A percentile compares a stretch with the other conserved stretches of the same genome.
Evolutionary conservation across 2,329 filamentous ascomycete genomes (phyloP).

Genomic region (Pseudogymnoascus sp.): DNA sequence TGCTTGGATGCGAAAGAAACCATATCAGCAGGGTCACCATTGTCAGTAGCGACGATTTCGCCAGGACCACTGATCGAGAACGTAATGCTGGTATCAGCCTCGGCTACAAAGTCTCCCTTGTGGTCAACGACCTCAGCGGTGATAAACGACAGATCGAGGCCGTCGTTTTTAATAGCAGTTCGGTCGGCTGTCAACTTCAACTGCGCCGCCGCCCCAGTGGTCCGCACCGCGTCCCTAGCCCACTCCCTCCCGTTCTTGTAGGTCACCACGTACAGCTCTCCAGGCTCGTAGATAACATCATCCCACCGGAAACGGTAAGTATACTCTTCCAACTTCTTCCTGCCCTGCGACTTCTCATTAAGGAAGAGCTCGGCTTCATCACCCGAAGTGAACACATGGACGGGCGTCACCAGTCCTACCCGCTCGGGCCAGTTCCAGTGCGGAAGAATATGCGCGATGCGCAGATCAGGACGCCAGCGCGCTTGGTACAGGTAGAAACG

Average conservation of each 20-base stretch:
- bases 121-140: constrained; percentile 37
- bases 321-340: constrained; percentile 27
- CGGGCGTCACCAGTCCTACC: constrained; percentile 39
- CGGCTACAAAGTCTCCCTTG: constrained; percentile 35
- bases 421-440: constrained; percentile 49
- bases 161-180: constrained; percentile 33
- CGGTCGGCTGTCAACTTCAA: constrained; percentile 36
- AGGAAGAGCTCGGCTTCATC: constrained; percentile 48
- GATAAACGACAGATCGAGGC: constrained; percentile 38
- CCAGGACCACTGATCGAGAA: constrained; percentile 38
- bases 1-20: constrained; percentile 33
- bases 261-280: constrained; percentile 36
- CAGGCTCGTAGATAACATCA: constrained; percentile 38
- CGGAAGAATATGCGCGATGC: constrained; percentile 44
- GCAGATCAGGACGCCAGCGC: constrained; percentile 41
- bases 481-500: constrained; percentile 47
- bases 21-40: constrained; percentile 40
- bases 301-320: constrained; percentile 47
- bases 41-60: constrained; percentile 42
- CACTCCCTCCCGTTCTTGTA: constrained; percentile 27
- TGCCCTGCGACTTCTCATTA: constrained; percentile 39
- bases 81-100: constrained; percentile 33
- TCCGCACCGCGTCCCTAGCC: constrained; percentile 36
- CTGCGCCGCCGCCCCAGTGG: constrained; percentile 32
- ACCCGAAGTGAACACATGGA: constrained; percentile 43